Percentiles rank a stretch among this genome's conserved stretches.
phyloP scores from a whole-genome alignment of 306 rosid genomes.

The Trichosanthes truncata region DNA sequence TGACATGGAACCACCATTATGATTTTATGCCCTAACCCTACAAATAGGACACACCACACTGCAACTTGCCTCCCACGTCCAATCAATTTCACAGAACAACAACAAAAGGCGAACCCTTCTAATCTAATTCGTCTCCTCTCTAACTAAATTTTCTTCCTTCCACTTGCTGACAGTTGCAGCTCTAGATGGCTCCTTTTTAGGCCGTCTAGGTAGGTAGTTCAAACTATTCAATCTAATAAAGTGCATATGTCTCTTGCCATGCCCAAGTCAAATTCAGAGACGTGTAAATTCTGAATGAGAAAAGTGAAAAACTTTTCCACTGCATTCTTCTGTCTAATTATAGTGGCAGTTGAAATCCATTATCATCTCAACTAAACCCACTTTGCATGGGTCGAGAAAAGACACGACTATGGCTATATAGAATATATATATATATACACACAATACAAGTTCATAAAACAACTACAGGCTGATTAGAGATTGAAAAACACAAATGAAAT shows the following conservation, averaged over 20 bases:
- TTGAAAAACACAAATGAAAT: neutral
- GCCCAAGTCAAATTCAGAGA: neutral
- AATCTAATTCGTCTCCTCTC: too few species aligned
- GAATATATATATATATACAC: neutral
- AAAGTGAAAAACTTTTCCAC: neutral
- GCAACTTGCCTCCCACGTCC: neutral
- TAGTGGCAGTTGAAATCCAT: neutral
- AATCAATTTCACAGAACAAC: neutral
- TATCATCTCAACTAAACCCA: neutral
- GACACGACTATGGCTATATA: neutral
- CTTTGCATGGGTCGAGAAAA: conserved; percentile 6
- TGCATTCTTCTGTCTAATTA: neutral
- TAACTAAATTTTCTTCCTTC: neutral
- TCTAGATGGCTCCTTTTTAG: neutral
- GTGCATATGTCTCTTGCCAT: neutral
- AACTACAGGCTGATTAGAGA: neutral
- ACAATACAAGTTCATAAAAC: neutral
- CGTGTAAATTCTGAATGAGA: neutral
- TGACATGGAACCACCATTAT: conserved; percentile 3
- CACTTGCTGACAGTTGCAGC: neutral
- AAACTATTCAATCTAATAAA: neutral
- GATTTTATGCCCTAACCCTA: conserved; percentile 7
- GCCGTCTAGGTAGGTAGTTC: neutral
- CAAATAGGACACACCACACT: neutral
- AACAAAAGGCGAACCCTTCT: neutral